A percentile compares a stretch with the other conserved stretches of the same genome.
These are phyloP conservation scores for Colletotrichum phormii DNA, from an alignment of 2,329 filamentous ascomycete species.

Conservation along the genomic window DNA sequence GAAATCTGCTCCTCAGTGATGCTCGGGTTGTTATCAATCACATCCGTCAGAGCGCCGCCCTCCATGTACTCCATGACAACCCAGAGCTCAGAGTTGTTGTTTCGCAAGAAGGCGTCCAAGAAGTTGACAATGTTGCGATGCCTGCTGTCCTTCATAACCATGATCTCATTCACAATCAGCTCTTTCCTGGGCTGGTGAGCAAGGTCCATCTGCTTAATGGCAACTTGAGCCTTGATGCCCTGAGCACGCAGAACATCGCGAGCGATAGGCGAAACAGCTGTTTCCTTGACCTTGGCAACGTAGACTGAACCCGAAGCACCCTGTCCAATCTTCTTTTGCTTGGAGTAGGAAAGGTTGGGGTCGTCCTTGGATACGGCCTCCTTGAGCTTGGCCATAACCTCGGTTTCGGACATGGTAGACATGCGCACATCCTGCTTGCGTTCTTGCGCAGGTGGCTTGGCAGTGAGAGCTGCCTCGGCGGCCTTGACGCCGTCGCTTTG, in stretches of 20 bases:
- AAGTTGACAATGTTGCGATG: conserved; percentile 99
- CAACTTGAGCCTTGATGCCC: conserved; percentile 87
- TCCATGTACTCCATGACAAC: conserved; percentile 99
- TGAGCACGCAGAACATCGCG: conserved; percentile 82
- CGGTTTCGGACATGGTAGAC: conserved; percentile 97
- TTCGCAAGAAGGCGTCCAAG: conserved; percentile 94
- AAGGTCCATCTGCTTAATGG: conserved; percentile 99
- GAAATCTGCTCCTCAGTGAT: conserved; percentile 98
- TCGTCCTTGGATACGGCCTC: conserved; percentile 97
- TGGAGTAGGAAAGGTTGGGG: conserved; percentile 94
- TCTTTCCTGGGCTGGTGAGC: conserved; percentile 98
- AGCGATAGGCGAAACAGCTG: conserved; percentile 83
- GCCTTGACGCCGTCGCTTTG: conserved; percentile 82
- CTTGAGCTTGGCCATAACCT: conserved; percentile 96
- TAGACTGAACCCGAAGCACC: conserved; percentile 98
- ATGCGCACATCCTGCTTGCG: conserved; percentile 95
- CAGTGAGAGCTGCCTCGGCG: conserved; percentile 87
- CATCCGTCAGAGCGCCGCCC: conserved; percentile 94
- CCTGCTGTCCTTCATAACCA: conserved; percentile 99
- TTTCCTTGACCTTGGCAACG: conserved; percentile 94
- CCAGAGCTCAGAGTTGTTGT: conserved; percentile 96
- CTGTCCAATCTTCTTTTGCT: conserved; percentile 99
- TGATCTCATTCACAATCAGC: conserved; percentile 98
- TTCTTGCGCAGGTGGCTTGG: conserved; percentile 79
- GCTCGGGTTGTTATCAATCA: conserved; percentile 96